phyloP scores from a whole-genome alignment of 495 filamentous ascomycete genomes.

The Durotheca rogersii region DNA sequence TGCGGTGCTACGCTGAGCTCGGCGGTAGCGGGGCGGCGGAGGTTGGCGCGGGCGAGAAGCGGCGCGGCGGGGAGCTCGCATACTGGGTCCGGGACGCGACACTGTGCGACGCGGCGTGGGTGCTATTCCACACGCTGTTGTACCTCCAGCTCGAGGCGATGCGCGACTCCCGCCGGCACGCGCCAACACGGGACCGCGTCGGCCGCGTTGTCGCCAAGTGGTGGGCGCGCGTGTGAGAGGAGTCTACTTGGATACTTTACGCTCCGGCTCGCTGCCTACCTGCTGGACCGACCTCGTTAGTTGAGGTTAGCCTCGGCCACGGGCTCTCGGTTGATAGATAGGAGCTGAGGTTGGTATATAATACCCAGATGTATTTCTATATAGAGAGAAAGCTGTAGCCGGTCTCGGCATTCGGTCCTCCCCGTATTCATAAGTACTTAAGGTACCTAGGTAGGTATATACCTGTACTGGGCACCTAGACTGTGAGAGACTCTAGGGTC shows the following conservation, averaged over 20 bases:
- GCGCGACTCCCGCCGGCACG: conserved; percentile 15
- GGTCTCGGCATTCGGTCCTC: not conserved
- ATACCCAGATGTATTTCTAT: not conserved
- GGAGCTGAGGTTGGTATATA: too few species aligned
- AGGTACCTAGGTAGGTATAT: not conserved
- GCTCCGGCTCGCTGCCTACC: not conserved
- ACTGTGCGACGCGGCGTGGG: conserved; percentile 10
- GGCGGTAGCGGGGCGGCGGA: not conserved
- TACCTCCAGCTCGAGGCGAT: conserved; percentile 32
- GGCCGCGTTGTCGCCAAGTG: conserved; percentile 6
- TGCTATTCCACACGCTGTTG: conserved; percentile 29
- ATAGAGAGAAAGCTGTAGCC: not conserved
- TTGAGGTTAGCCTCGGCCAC: not conserved
- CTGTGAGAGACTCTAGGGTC: not conserved
- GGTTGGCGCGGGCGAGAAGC: not conserved
- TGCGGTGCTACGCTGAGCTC: conserved; percentile 6
- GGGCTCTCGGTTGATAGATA: too few species aligned
- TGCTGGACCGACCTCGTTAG: not conserved
- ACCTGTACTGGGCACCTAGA: not conserved
- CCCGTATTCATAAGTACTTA: not conserved
- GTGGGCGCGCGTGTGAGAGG: not conserved
- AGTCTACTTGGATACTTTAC: not conserved
- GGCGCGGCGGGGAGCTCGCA: not conserved
- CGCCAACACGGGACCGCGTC: conserved; percentile 15
- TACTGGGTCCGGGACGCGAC: conserved; percentile 19